Evolutionary conservation across 2,329 filamentous ascomycete genomes (phyloP).

Genomic region (Dryadomyces quercus-mongolicae): DNA sequence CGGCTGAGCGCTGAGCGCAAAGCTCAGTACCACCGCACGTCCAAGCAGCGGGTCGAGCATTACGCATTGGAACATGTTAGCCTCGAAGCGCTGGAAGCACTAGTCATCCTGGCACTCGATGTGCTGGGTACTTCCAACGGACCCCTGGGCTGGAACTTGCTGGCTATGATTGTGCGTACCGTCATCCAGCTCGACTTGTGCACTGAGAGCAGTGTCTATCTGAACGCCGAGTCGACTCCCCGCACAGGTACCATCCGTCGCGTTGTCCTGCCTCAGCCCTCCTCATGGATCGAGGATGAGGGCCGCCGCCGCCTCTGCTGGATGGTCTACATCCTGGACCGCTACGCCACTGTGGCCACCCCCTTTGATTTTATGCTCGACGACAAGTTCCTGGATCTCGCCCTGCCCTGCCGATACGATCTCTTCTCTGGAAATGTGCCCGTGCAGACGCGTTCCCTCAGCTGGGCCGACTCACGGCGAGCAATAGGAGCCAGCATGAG

Average conservation of each 20-base stretch:
- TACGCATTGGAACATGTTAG: constrained; percentile 85
- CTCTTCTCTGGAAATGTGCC: constrained; percentile 72
- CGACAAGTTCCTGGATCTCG: constrained; percentile 78
- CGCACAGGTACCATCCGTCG: constrained; percentile 83
- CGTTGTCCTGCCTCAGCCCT: constrained; percentile 69
- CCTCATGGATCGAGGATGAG: constrained; percentile 83
- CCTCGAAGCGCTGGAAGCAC: constrained; percentile 72
- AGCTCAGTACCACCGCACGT: constrained; percentile 62
- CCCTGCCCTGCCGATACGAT: constrained; percentile 76
- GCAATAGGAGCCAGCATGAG: constrained; percentile 24
- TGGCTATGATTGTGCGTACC: constrained; percentile 76
- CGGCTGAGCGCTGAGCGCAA: constrained; percentile 62
- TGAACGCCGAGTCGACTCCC: constrained; percentile 51
- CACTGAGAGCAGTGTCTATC: constrained; percentile 68
- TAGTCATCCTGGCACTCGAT: constrained; percentile 78
- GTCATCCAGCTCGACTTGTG: constrained; percentile 79
- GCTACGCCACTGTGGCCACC: constrained; percentile 81
- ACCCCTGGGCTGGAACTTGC: constrained; percentile 80
- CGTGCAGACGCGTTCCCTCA: constrained; percentile 78
- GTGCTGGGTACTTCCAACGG: constrained; percentile 79
- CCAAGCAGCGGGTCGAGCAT: constrained; percentile 75
- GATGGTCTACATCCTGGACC: constrained; percentile 85
- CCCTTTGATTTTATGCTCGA: constrained; percentile 76
- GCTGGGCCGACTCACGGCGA: constrained; percentile 15
- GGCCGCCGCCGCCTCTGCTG: constrained; percentile 75